Conservation (phyloP, 495 filamentous ascomycete species). For the Letharia columbiana region DNA sequence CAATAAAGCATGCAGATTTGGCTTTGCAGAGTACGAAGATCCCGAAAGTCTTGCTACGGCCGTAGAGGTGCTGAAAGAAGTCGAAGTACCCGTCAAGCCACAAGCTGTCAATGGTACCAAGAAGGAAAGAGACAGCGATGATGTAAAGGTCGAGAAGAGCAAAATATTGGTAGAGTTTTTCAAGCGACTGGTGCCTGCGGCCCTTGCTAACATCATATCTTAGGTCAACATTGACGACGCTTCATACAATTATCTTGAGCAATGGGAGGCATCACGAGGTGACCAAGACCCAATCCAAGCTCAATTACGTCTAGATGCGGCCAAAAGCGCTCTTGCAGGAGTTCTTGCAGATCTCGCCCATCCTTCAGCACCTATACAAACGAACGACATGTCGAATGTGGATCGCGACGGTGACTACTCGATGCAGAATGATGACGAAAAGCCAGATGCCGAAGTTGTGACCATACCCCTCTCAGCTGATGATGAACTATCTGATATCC, state of each 20-base stretch:
- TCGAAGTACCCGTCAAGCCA: constrained; percentile 77
- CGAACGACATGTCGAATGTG: constrained; percentile 39
- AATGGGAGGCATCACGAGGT: constrained; percentile 56
- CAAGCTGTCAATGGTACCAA: constrained; percentile 44
- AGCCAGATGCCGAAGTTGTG: constrained; percentile 67
- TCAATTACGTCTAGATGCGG: constrained; percentile 60
- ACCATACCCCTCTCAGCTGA: constrained; percentile 85
- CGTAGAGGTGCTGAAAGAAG: constrained; percentile 74
- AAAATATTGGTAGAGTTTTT: constrained; percentile 47
- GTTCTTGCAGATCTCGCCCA: constrained; percentile 65
- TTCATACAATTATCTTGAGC: constrained; percentile 82
- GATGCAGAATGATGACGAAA: constrained; percentile 58
- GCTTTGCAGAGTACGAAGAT: constrained; percentile 96
- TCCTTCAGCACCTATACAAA: constrained; percentile 45
- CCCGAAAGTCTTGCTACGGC: constrained; percentile 79
- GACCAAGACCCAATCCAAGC: constrained; percentile 58
- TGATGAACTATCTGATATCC: constrained; percentile 93
- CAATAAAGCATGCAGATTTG: constrained; percentile 78
- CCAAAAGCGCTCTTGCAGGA: constrained; percentile 53
- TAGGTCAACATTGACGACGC: constrained; percentile 65
- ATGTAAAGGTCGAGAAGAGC: constrained; percentile 57
- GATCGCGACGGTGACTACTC: constrained; percentile 59
- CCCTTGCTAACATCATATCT: neutral
- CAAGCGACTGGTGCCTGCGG: neutral
- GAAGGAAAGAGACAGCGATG: constrained; percentile 42